Base-by-base conservation (phyloP, 2,329 filamentous ascomycete genomes). In the Aspergillus sp. region DNA sequence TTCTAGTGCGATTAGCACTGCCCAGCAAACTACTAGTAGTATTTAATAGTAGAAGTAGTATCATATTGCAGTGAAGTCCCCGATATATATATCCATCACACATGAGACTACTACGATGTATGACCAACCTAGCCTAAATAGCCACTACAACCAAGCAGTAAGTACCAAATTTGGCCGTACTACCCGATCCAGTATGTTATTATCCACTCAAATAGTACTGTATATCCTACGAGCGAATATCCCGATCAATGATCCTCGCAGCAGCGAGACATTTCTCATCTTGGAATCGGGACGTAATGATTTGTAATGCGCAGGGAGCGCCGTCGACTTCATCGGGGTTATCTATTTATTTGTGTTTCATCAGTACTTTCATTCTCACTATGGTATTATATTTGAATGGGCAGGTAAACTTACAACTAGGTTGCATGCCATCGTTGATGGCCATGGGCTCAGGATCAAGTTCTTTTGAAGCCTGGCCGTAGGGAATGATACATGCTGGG, bases 401-500 rank as follows among this genome's bases (percentile, higher is more conserved):
- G 19, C 2, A 19, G 19, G 19, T 19, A 19, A 19, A 2, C 70
- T 44, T 59, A 73, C 68, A 72, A 48, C 66, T 62, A 11, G 70
- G 70, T 39, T 72, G 71, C 13, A 64, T 41, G 50, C 39, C 30
- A 49, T 74, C 77, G 55, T 65, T 73, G 69, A 80, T 55, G 4
- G 38, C 27, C 61, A 70, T 61, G 10, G 63, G 59, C 1, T 70
- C 64, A 2, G 70, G 69, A 61, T 84, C 83, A 25, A 75, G 60
- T 5, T 71, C 68, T 57, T 78, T 79, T 0, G 78, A 74, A 2
- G 80, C 80, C 15, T 71, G 77, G 2, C 76, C 72, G 58, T 76
- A 81, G 0, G 80, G 81, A 54, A 86, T 73, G 2, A 83, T 77
- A 7, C 79, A 82, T 3, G 81, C 78, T 3, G 83, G 83, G 65